Base-by-base conservation (phyloP, 345 rosid species). In the Hypericum androsaemum region DNA sequence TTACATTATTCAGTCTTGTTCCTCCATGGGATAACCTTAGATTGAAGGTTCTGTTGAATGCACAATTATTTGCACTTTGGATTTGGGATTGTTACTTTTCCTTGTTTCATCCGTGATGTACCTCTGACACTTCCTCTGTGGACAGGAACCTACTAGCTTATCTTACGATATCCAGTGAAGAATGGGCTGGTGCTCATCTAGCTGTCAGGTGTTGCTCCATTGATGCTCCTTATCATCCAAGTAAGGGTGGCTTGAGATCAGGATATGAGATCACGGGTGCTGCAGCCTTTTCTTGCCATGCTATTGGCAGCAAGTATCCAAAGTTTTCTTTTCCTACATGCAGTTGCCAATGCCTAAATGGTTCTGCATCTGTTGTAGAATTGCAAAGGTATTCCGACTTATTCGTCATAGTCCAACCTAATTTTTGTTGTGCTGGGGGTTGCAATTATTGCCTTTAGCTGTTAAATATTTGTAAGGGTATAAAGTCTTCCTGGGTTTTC, bases 121-220 rank as follows among this genome's bases (percentile, higher is more conserved):
- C 50, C 39, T 59, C 76, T 79, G 64, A 65, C 48, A 10, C 39
- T 50, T 45, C 64, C 32, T 48, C 61, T 39, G 43, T 70, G 65
- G 68, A 48, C 80, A 92, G 96, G 83, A 81, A 88, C 53, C 73
- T 80, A 46, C 96, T 92, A 42, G 98, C 95, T 66, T 78, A 85
- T 70, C 78, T 85, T 47, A 62, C 88, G 85, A 66, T 85, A 60
- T 75, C 80, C 41, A 73, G 80, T 68, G 81, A 77, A 49, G 80
- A 64, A 70, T 72, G 78, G 68, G 72, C 68, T 56, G 79, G 69
- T 36, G 67, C 65, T 10, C 88, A 75, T 64, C 59, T 76, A 46
- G 72, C 86, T 12, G 75, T 77, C 63, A 83, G 94, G 71, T 88
- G 88, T 75, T 72, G 78, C 66, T 40, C 62, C 49, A 32, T 74